A percentile compares a stretch with the other conserved stretches of the same genome.
These are phyloP conservation scores for Cercophora samala DNA, from an alignment of 495 filamentous ascomycete species.

Conservation along the genomic window DNA sequence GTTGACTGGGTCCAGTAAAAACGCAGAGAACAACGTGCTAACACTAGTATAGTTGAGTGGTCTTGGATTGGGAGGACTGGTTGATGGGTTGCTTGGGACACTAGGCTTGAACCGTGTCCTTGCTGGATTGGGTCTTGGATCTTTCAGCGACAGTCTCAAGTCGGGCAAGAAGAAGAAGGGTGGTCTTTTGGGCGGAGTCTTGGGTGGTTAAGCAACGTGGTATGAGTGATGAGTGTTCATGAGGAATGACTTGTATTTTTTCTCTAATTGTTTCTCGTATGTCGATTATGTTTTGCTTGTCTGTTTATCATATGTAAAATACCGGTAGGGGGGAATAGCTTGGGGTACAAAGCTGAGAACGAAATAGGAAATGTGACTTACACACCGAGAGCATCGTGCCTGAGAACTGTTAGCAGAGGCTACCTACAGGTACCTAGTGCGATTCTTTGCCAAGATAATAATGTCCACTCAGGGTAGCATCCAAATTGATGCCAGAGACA, in stretches of 20 bases:
- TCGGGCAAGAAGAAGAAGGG: constrained; percentile 37
- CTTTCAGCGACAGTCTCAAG: constrained; percentile 47
- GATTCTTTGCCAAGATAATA: neutral
- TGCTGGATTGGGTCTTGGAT: constrained; percentile 66
- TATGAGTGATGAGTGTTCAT: neutral
- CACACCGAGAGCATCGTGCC: neutral
- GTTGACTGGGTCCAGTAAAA: constrained; percentile 14
- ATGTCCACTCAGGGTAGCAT: neutral
- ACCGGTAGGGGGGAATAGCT: neutral
- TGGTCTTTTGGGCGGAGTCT: constrained; percentile 31
- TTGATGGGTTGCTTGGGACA: constrained; percentile 75
- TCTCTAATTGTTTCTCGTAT: neutral
- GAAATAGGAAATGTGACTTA: neutral
- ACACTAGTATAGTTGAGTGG: constrained; percentile 56
- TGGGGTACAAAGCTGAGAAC: neutral
- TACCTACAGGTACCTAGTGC: neutral
- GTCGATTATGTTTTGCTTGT: neutral
- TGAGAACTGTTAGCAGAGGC: neutral
- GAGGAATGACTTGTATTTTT: neutral
- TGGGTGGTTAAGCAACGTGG: constrained; percentile 21
- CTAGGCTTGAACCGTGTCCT: constrained; percentile 78
- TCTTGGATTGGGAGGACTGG: constrained; percentile 77
- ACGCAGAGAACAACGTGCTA: neutral
- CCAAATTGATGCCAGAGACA: neutral
- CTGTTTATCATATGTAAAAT: neutral